Conservation (phyloP, 306 rosid species). For the Trifolium subterraneum region DNA sequence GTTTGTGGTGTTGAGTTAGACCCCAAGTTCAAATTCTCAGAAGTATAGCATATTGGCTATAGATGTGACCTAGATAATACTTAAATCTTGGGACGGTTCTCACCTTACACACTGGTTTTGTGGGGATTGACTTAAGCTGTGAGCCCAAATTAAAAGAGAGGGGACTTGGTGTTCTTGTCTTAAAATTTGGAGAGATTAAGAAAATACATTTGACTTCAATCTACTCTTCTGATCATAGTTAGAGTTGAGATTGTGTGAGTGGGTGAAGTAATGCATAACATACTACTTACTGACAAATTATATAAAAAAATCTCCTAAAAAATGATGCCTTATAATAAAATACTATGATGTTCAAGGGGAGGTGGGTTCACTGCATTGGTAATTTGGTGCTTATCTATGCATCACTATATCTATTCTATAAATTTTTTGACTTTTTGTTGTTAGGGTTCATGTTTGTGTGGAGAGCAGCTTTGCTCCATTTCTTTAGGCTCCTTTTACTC, state of each 20-base stretch:
- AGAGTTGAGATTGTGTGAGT: background rate
- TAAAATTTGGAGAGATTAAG: too few relatives aligned
- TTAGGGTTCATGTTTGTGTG: constrained; percentile 16
- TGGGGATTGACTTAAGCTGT: background rate
- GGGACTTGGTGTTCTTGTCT: background rate
- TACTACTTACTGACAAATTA: background rate
- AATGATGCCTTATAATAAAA: constrained; percentile 1
- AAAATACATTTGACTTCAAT: background rate
- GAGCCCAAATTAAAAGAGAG: too few relatives aligned
- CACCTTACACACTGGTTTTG: background rate
- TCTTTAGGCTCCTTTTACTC: too few relatives aligned
- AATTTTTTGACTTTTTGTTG: background rate
- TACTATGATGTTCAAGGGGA: background rate
- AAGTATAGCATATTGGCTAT: background rate
- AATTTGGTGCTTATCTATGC: background rate
- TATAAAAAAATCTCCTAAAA: background rate
- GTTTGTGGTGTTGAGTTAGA: background rate
- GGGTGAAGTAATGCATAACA: background rate
- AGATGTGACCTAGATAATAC: background rate
- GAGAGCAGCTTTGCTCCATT: too few relatives aligned
- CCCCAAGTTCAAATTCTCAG: background rate
- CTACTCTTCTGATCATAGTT: background rate
- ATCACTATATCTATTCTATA: background rate
- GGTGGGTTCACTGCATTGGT: background rate
- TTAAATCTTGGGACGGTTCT: background rate